Conservation (phyloP, 768 basidiomycete genomes). For the Lactarius hatsudake region DNA sequence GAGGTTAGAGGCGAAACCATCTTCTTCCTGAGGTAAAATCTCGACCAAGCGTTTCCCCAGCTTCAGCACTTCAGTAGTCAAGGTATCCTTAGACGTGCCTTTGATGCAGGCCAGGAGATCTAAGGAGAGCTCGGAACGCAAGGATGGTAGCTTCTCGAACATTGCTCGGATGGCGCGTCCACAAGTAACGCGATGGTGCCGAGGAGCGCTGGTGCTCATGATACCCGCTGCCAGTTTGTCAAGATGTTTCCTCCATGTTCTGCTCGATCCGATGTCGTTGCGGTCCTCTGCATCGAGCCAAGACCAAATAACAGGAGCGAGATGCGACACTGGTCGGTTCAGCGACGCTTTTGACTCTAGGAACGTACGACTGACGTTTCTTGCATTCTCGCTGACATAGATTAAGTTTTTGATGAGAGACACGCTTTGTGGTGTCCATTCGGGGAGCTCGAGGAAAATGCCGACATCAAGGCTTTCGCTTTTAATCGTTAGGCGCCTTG, state of each 20-base stretch:
- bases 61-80: constrained; percentile 5
- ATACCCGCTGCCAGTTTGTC: constrained; percentile 24
- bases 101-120: constrained; percentile 12
- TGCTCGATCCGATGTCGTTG: background rate
- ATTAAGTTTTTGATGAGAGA: constrained; percentile 44
- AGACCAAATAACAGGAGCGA: constrained; percentile 29
- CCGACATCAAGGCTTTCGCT: constrained; percentile 32
- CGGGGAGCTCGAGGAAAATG: constrained; percentile 41
- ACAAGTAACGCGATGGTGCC: constrained; percentile 14
- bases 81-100: constrained; percentile 7
- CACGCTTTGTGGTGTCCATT: constrained; percentile 46
- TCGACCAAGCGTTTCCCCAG: constrained; percentile 7
- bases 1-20: constrained; percentile 7
- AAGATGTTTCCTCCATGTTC: constrained; percentile 26
- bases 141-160: constrained; percentile 8
- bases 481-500: constrained; percentile 4
- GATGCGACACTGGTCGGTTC: constrained; percentile 14
- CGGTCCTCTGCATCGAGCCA: constrained; percentile 21
- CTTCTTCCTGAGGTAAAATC: constrained; percentile 12
- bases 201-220: constrained; percentile 8
- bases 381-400: constrained; percentile 37
- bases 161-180: constrained; percentile 13
- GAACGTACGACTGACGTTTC: constrained; percentile 26
- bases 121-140: constrained; percentile 16
- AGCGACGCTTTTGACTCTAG: constrained; percentile 26